A percentile compares a stretch with the other conserved stretches of the same genome.
phyloP scores from a whole-genome alignment of 345 rosid genomes.

The Carallia pectinifolia region DNA sequence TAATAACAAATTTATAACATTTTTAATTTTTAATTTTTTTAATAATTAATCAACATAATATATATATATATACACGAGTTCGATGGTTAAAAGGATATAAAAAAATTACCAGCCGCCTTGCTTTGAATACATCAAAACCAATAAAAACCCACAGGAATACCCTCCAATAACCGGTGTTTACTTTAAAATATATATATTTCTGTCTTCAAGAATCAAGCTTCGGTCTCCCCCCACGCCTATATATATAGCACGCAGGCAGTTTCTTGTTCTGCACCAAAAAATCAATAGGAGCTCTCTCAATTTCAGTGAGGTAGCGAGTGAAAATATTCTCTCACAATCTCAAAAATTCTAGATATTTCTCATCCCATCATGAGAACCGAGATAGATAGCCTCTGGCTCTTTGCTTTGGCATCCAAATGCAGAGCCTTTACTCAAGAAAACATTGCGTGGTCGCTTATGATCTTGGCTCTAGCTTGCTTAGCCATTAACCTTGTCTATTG shows the following conservation, averaged over 20 bases:
- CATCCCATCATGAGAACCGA: conserved; percentile 15
- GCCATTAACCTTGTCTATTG: conserved; percentile 45
- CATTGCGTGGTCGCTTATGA: conserved; percentile 39
- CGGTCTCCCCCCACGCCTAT: background rate
- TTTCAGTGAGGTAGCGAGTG: background rate
- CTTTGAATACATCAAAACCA: no score
- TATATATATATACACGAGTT: no score
- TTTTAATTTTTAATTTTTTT: no score
- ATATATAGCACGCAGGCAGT: conserved; percentile 31
- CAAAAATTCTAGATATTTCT: background rate
- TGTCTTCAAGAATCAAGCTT: no score
- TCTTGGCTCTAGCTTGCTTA: conserved; percentile 36
- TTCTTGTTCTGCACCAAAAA: background rate
- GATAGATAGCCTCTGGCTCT: conserved; percentile 21
- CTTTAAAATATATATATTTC: no score
- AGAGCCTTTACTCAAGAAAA: conserved; percentile 39
- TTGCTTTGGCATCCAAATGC: conserved; percentile 61
- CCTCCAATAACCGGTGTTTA: no score
- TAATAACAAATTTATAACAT: no score
- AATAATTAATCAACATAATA: no score
- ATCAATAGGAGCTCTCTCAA: background rate
- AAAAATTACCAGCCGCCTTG: no score
- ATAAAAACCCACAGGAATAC: no score
- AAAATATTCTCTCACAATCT: background rate
- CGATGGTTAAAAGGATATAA: no score